Base-by-base conservation (phyloP, 768 basidiomycete genomes). In the Thelephora ganbajun region DNA sequence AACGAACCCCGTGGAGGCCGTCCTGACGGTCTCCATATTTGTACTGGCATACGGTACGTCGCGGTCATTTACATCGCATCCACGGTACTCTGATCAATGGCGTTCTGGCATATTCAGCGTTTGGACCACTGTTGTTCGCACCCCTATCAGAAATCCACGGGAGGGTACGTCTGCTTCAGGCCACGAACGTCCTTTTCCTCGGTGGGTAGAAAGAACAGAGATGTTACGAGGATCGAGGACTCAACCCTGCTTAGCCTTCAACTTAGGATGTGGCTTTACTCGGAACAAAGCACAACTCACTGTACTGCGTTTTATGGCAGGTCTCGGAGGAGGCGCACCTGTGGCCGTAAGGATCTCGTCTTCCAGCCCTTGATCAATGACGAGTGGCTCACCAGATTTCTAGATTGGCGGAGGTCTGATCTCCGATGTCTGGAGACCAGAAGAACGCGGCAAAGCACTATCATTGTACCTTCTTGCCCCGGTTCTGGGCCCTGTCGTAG, bases 61-160 rank as follows among this genome's bases (percentile, higher is more conserved):
- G 33, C 6, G 7, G 23, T 36, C 52, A 11, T 6, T 11, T 30
- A 4, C 26, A 30, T 30, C 26, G 5, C 26, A 9, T 9, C 26
- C 13, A 2, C 13, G 11, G 33, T 9, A 19, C 11, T 20, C 45
- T 33, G 44, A 37, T 35, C 11, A 1, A 30, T 30, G 26, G 26
- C 26, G 18, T 19, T 54, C 33, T 18, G 16, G 36, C 20, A 23
- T 56, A 16, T 13, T 48, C 35, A 80, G 77, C 75, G 6, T 51
- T 78, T 35, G 78, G 67, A 1, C 68, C 69, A 1, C 45, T 71
- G 1, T 56, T 69, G 35, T 52, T 70, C 13, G 82, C 78, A 0
- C 86, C 85, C 0, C 54, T 86, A 19, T 78, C 76, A 52, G 86
- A 89, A 59, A 69, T 87, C 9, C 86, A 68, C 51, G 84, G 85